phyloP scores from a whole-genome alignment of 352 stramenopile genomes.

The Globisporangium megalacanthum region DNA sequence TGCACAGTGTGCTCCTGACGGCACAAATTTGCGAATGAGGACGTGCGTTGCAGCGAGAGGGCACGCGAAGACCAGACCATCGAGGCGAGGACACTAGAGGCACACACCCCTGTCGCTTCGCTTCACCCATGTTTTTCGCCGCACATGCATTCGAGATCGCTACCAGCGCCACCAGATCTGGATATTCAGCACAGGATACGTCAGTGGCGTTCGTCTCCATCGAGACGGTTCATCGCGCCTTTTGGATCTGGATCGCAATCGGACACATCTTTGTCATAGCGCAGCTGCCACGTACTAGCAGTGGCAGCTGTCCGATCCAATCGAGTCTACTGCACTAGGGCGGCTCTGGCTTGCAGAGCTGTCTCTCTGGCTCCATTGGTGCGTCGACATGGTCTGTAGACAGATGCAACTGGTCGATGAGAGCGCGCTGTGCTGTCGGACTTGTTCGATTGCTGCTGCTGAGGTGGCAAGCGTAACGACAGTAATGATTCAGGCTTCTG shows the following conservation, averaged over 20 bases:
- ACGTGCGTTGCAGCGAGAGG: not conserved
- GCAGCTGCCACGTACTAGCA: not conserved
- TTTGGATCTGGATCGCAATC: not conserved
- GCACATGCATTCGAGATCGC: not conserved
- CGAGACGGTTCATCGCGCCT: not conserved
- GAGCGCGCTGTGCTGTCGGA: no score
- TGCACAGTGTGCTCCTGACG: constrained; percentile 13
- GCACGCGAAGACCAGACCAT: not conserved
- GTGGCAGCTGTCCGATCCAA: not conserved
- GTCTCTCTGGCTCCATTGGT: not conserved
- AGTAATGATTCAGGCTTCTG: no score
- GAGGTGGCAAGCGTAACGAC: no score
- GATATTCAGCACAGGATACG: not conserved
- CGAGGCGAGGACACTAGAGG: not conserved
- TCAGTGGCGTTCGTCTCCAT: not conserved
- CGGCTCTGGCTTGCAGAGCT: no score
- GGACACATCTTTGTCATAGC: not conserved
- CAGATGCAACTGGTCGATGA: not conserved
- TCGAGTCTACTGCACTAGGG: no score
- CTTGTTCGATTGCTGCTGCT: no score
- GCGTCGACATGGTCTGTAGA: not conserved
- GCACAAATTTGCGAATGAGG: constrained; percentile 32
- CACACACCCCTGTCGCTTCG: not conserved
- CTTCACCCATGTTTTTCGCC: not conserved
- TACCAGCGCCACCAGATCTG: not conserved